phyloP scores from a whole-genome alignment of 495 filamentous ascomycete genomes.

The Bryoglossum gracile region DNA sequence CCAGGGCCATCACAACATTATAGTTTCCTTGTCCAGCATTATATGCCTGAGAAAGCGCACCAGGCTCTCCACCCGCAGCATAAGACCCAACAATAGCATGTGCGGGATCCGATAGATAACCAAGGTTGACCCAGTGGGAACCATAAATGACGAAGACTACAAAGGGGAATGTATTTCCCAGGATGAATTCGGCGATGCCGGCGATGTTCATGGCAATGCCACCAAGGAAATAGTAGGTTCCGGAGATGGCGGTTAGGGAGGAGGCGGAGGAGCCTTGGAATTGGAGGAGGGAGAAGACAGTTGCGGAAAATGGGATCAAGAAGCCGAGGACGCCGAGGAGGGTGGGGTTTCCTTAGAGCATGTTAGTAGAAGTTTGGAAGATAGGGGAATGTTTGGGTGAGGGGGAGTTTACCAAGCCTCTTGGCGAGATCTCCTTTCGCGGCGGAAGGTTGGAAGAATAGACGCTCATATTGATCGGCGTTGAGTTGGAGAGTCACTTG shows the following conservation, averaged over 20 bases:
- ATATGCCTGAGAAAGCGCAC: conserved; percentile 7
- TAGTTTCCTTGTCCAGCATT: conserved; percentile 16
- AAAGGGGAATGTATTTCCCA: conserved; percentile 65
- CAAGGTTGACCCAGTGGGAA: conserved; percentile 49
- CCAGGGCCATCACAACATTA: conserved; percentile 10
- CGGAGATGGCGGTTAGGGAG: conserved; percentile 19
- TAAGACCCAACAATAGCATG: conserved; percentile 3
- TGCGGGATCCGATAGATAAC: conserved; percentile 7
- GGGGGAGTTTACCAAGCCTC: conserved; percentile 7
- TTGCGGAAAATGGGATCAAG: conserved; percentile 7
- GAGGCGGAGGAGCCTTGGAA: conserved; percentile 6
- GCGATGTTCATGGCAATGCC: conserved; percentile 57
- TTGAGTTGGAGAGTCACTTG: conserved; percentile 7
- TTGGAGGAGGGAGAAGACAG: conserved; percentile 10
- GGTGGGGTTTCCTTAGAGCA: conserved; percentile 11
- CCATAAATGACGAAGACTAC: conserved; percentile 55
- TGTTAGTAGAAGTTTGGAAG: background rate
- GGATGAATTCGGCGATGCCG: conserved; percentile 57
- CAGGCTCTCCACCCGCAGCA: background rate
- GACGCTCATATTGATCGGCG: conserved; percentile 13
- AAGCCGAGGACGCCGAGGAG: conserved; percentile 12
- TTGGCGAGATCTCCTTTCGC: conserved; percentile 14
- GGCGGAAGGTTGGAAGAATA: conserved; percentile 16
- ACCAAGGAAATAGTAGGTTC: conserved; percentile 57
- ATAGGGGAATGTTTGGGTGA: background rate